Base-by-base conservation (phyloP, 1,284 basidiomycete species). In the Pterula multifida region DNA sequence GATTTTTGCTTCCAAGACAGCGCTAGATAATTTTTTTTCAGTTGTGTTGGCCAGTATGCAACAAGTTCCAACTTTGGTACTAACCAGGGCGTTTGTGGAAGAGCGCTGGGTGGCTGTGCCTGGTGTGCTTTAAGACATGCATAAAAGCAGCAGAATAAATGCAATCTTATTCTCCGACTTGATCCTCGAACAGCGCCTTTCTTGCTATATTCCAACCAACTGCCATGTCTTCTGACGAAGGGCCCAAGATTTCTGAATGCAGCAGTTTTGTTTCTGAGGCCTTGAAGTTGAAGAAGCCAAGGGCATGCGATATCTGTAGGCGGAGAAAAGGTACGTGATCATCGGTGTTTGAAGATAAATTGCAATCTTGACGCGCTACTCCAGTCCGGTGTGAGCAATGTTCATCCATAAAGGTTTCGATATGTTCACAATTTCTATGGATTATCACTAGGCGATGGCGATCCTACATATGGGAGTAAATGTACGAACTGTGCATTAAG, bases 291-390 rank as follows among this genome's bases (percentile, higher is more conserved):
- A 6, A 42, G 39, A 42, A 42, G 17, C 19, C n/a, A 4, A 42
- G 39, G 19, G 13, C 39, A 4, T 42, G 39, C 39, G 39, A 42
- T 42, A 22, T 42, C 39, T 42, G 39, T 17, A 6, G 39, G 17
- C 39, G 39, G 39, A 42, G 39, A 17, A 42, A 42, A 19, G 39
- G 39, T 42, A 42, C 39, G 39, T 22, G 13, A 17, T 42, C 39
- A 6, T 42, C n/a, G n/a, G n/a, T n/a, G n/a, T n/a, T n/a, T n/a
- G n/a, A n/a, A n/a, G n/a, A n/a, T n/a, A n/a, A 35, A 35, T 11
- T 9, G n/a, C 32, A n/a, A 11, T n/a, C 11, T 35, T n/a, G 32
- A 35, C 32, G 32, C 28, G 6, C 28, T 32, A 42, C 4, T 22
- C 39, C 21, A 42, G 39, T 42, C 19, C 39, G 39, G 9, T 42